Evolutionary conservation across 768 basidiomycete genomes (phyloP), one percentile per base, ranked within the genome.

Genomic region (Leucocoprinus sp.): DNA sequence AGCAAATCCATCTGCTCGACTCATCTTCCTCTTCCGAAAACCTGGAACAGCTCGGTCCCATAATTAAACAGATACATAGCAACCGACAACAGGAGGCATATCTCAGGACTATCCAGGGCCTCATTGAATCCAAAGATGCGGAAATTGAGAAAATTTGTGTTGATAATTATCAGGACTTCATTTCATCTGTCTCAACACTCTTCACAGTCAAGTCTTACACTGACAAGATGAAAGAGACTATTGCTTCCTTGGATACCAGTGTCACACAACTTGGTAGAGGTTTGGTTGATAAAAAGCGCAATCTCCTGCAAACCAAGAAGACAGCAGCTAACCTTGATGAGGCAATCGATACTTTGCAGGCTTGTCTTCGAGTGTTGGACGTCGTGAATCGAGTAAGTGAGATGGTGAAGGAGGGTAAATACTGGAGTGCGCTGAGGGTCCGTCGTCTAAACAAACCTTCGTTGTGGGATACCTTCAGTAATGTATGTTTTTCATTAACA

Each of bases 151-250:
- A 78, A 49, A 93, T 97, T 62, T 98, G 96, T 66, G 78, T 82
- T 47, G 87, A 92, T 54, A 98, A 98, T 63, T 97, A 98, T 57
- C 91, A 93, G 65, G 95, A 98, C 65, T 99, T 99, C 56, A 93
- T 97, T 26, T 83, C 85, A 22, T 96, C 93, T 15, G 93, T 97
- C 12, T 91, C 92, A n/a, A 97, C 93, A 2, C 72, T 99, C 51
- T 85, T 97, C 64, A 84, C 85, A 37, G 91, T 99, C 60, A 85
- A 97, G 62, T 91, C 93, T 15, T 97, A 96, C 58, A 98, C 96
- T 28, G 89, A 85, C 54, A 91, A 84, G 63, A 80, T 99, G 56
- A 83, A 89, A 57, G 84, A 95, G 57, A 88, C 83, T 57, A 96
- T 98, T 51, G 76, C 80, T n/a, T 76, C 85, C 38, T 69, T 98